These are phyloP conservation scores for Zelopaecilomyces penicillatus DNA, from an alignment of 2,329 filamentous ascomycete species.

Conservation along the genomic window DNA sequence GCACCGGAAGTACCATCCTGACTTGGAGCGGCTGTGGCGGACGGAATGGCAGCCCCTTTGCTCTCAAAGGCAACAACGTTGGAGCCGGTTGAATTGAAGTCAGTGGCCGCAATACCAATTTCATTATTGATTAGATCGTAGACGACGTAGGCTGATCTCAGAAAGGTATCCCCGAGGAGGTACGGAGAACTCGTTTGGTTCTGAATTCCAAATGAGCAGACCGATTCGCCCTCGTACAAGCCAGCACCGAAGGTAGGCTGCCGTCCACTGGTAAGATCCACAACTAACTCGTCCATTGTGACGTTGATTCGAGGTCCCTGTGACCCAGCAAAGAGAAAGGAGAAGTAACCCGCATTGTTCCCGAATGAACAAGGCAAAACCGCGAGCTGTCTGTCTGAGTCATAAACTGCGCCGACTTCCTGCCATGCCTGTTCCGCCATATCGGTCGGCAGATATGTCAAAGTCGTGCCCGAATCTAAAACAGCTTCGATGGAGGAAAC, in stretches of 20 bases:
- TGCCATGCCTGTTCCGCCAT: constrained; percentile 45
- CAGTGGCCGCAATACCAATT: constrained; percentile 44
- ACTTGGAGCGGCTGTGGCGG: constrained; percentile 34
- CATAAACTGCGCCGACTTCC: constrained; percentile 45
- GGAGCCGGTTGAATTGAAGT: constrained; percentile 44
- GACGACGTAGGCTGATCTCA: constrained; percentile 52
- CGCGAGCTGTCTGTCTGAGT: constrained; percentile 26
- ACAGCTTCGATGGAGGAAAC: constrained; percentile 49
- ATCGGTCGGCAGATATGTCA: constrained; percentile 59
- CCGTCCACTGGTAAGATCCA: constrained; percentile 32
- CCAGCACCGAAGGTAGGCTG: constrained; percentile 30
- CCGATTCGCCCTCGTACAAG: constrained; percentile 33
- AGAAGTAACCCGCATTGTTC: constrained; percentile 38
- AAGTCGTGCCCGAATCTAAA: constrained; percentile 67
- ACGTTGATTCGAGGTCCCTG: constrained; percentile 43
- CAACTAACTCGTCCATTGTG: constrained; percentile 47
- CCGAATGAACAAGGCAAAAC: constrained; percentile 43
- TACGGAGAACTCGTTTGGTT: constrained; percentile 35
- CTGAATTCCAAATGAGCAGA: constrained; percentile 51
- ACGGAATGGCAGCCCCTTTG: constrained; percentile 41
- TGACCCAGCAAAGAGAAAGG: constrained; percentile 44
- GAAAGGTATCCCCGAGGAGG: constrained; percentile 49
- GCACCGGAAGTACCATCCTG: constrained; percentile 23
- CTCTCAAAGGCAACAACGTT: constrained; percentile 44
- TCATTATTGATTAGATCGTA: constrained; percentile 52